Evolutionary conservation across 208 protist species (phyloP).

Genomic region (Kentomonas sorsogonicus): DNA sequence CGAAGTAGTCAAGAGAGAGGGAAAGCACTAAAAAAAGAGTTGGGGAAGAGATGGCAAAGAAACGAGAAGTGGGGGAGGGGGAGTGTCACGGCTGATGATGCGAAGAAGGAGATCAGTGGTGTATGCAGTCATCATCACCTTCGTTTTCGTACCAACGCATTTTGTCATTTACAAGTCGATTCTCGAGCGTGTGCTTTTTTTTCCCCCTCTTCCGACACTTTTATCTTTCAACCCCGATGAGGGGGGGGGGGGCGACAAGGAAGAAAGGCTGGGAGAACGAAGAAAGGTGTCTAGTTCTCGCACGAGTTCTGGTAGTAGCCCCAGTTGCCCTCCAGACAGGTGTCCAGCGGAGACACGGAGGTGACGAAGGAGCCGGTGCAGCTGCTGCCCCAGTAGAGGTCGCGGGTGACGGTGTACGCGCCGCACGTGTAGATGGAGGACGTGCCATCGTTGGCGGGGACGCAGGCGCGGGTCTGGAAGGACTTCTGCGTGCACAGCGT

Average conservation of each 20-base stretch:
- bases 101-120: not conserved
- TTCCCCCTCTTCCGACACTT: not conserved
- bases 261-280: not conserved
- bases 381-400: slow-evolving; percentile 20
- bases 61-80: not conserved
- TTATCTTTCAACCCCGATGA: not conserved
- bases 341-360: slow-evolving; percentile 31
- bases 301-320: slow-evolving; percentile 56
- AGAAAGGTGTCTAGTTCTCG: not conserved
- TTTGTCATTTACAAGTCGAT: too few relatives aligned
- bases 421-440: slow-evolving; percentile 43
- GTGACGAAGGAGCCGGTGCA: slow-evolving; percentile 27
- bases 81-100: not conserved
- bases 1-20: not conserved
- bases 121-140: too few relatives aligned
- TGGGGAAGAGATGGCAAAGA: not conserved
- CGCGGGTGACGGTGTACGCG: slow-evolving; percentile 18
- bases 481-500: slow-evolving; percentile 26
- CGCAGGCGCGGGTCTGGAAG: slow-evolving; percentile 33
- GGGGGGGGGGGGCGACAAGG: not conserved
- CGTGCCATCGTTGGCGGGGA: slow-evolving; percentile 21
- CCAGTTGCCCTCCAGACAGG: slow-evolving; percentile 40
- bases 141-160: too few relatives aligned
- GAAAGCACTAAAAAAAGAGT: not conserved
- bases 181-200: not conserved